Evolutionary conservation across 1,284 basidiomycete genomes (phyloP).

Genomic region (Pterulicium gracile): DNA sequence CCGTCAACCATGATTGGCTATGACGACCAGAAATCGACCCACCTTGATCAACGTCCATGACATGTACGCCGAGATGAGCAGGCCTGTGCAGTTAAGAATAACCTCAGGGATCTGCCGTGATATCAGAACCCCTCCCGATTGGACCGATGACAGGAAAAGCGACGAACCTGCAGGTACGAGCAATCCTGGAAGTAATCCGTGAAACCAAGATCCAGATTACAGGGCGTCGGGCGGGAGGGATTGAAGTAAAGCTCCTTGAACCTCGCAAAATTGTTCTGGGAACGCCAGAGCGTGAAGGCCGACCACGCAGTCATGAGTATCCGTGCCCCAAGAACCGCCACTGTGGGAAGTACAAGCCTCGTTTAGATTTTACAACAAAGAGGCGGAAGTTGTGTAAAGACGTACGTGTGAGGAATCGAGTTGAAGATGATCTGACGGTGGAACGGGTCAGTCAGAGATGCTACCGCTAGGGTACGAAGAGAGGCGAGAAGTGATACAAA

Average conservation of each 20-base stretch:
- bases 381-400: constrained; percentile 1
- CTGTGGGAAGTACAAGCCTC: background rate
- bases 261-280: background rate
- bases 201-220: constrained; percentile 27
- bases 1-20: constrained; percentile 6
- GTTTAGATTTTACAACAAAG: background rate
- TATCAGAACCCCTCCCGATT: too few relatives aligned
- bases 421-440: constrained; percentile 26
- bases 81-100: constrained; percentile 31
- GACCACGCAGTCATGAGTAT: constrained; percentile 25
- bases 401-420: constrained; percentile 44
- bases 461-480: too few relatives aligned
- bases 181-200: constrained; percentile 30
- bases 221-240: constrained; percentile 32
- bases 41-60: constrained; percentile 38
- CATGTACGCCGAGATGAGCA: constrained; percentile 30
- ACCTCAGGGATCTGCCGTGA: constrained; percentile 40
- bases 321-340: background rate
- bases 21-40: constrained; percentile 3
- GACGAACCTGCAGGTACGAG: constrained; percentile 29
- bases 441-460: background rate
- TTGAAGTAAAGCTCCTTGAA: constrained; percentile 42
- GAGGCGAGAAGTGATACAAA: too few relatives aligned
- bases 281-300: constrained; percentile 35
- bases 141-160: background rate